Base-by-base conservation (phyloP, 768 basidiomycete genomes). In the Terana coerulea region DNA sequence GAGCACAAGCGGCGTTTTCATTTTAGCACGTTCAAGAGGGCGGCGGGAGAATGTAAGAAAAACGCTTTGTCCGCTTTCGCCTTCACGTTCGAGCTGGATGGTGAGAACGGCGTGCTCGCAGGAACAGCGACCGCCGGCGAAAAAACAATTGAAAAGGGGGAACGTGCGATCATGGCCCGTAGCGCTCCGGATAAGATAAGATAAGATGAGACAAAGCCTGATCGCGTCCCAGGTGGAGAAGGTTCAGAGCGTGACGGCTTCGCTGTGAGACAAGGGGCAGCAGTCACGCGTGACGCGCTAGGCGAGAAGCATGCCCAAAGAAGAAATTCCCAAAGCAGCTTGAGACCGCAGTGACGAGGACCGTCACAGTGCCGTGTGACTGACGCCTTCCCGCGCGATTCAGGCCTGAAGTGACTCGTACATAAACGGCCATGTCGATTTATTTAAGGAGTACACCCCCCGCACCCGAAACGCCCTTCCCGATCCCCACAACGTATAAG, bases 161-260 rank as follows among this genome's bases (percentile, higher is more conserved):
- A 51, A 51, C 49, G 49, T 51, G 49, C 49, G 49, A 30, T 12
- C 9, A 22, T 33, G 49, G 29, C 15, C 35, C 36, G 48, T 19
- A 7, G 39, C 25, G 31, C 12, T 35, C 11, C 44, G 24, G 51
- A 53, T 47, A 46, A 53, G 51, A 53, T 53, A 25, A 53, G 51
- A 53, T 53, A 39, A 53, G 51, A 53, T 53, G 17, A 53, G 51
- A 53, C 47, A 39, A 53, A 45, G 47, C 47, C 41, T 22, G 28
- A 10, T 17, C 47, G 33, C 49, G 17, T 26, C 39, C 5, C 22
- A 17, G 48, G 48, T 40, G 48, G 28, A 19, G 37, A 40, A 30
- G 37, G 33, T 29, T 22, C 14, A 2, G 5, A 22, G 24, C 28
- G 31, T 34, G 21, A 51, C 39, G 17, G 8, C 24, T 17, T 29